Evolutionary conservation across 2,329 filamentous ascomycete species (phyloP).

Genomic region (Colletotrichum trifolii): DNA sequence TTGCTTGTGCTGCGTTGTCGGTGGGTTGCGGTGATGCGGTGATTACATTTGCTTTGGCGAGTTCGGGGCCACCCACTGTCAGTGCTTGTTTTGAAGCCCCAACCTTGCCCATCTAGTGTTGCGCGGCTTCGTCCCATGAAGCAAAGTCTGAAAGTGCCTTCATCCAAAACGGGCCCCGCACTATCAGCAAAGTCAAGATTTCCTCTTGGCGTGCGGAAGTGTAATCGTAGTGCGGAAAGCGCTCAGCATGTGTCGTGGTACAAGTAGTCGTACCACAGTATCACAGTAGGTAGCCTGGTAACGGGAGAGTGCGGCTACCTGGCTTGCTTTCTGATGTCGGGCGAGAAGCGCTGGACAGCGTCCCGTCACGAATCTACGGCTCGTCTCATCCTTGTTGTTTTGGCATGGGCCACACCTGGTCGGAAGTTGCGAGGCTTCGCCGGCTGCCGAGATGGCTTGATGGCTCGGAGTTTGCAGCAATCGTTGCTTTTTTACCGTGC

Average conservation of each 20-base stretch:
- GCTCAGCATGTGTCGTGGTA: slow-evolving; percentile 1
- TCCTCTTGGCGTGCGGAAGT: slow-evolving; percentile 12
- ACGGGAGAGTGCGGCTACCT: too few species aligned
- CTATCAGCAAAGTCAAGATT: slow-evolving; percentile 31
- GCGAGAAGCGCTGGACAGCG: too few species aligned
- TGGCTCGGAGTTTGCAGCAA: slow-evolving; percentile 24
- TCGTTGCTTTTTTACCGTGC: slow-evolving; percentile 1
- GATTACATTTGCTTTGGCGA: slow-evolving; percentile 14
- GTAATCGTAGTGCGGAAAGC: neutral
- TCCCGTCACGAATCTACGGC: neutral
- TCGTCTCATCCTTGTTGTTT: slow-evolving; percentile 2
- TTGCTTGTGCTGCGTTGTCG: neutral
- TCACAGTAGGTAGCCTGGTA: too few species aligned
- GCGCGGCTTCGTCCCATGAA: slow-evolving; percentile 25
- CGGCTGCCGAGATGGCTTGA: slow-evolving; percentile 27
- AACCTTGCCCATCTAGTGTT: slow-evolving; percentile 14
- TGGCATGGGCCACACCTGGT: slow-evolving; percentile 10
- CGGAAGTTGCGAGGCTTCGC: neutral
- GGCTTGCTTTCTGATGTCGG: too few species aligned
- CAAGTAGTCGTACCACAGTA: neutral
- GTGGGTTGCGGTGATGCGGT: neutral
- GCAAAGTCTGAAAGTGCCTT: slow-evolving; percentile 7
- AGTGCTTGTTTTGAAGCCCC: slow-evolving; percentile 14
- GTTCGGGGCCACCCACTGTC: slow-evolving; percentile 1
- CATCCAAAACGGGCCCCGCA: slow-evolving; percentile 34